Percentiles rank a stretch among this genome's conserved stretches.
phyloP scores from a whole-genome alignment of 2,329 filamentous ascomycete species.

The Colletotrichum tamarilloi region DNA sequence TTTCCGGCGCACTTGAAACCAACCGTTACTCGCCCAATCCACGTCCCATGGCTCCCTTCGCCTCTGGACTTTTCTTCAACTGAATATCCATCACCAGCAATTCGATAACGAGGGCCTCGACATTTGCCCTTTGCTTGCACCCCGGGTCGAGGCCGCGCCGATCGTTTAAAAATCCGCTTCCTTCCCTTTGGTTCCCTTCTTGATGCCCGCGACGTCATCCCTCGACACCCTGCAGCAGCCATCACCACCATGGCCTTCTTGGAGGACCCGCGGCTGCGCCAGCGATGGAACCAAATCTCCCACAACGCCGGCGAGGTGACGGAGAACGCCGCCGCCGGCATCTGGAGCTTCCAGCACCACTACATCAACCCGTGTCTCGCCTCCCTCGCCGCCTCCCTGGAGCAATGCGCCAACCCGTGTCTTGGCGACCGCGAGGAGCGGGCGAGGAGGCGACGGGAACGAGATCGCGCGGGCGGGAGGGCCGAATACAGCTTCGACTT shows the following conservation, averaged over 20 bases:
- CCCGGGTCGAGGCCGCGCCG: constrained; percentile 20
- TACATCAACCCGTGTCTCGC: constrained; percentile 87
- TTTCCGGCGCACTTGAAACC: constrained; percentile 35
- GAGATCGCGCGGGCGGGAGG: constrained; percentile 66
- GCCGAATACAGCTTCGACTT: constrained; percentile 95
- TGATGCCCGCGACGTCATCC: constrained; percentile 31
- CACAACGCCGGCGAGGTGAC: constrained; percentile 92
- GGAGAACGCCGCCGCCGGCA: constrained; percentile 88
- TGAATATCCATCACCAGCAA: background rate
- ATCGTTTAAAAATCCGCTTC: background rate
- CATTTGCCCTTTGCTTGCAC: background rate
- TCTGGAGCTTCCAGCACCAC: constrained; percentile 88
- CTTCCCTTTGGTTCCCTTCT: background rate
- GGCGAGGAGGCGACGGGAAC: constrained; percentile 73
- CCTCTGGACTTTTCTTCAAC: constrained; percentile 5
- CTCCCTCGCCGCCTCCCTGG: constrained; percentile 73
- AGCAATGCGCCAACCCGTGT: constrained; percentile 79
- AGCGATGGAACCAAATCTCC: constrained; percentile 92
- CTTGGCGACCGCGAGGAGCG: constrained; percentile 80
- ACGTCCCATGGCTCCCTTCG: constrained; percentile 26
- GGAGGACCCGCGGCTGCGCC: constrained; percentile 88
- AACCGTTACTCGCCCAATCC: constrained; percentile 24
- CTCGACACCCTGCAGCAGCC: constrained; percentile 9
- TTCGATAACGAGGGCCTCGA: constrained; percentile 23
- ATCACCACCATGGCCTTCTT: constrained; percentile 66